Evolutionary conservation across 2,329 filamentous ascomycete genomes (phyloP), one percentile per base, ranked within the genome.

Genomic region (Xenosphaeropsis pyriputrescens): DNA sequence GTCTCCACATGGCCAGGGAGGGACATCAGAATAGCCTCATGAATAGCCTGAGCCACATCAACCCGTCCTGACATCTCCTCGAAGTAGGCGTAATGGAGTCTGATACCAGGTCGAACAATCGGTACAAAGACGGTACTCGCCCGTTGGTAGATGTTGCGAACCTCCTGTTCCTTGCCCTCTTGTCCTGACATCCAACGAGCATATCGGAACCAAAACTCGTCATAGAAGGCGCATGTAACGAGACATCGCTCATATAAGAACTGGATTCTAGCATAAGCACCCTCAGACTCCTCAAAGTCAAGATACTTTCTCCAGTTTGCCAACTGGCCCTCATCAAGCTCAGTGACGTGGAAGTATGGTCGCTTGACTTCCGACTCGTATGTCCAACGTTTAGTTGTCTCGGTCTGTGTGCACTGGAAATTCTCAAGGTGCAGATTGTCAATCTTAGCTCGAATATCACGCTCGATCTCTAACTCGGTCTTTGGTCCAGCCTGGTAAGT

Each of bases 121-220:
- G 89, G 86, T 1, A 93, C 85, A 54, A 81, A 95, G 38, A 93
- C 61, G 36, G 75, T 86, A 46, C 82, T 79, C 8, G 89, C 91
- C 40, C 86, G 77, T 55, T 89, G 77, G 54, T 93, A 96, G 45
- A 96, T 91, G 57, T 85, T 88, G 40, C 91, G 80, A 5, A 89
- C 79, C 53, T 95, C 88, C 55, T 95, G 85, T 34, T 86, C 77
- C 57, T 93, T 94, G 47, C 69, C 76, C 2, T 74, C 62, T 53
- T 93, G 84, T 0, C 75, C 75, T 41, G 72, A 69, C 83, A 95
- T 93, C 91, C 91, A 98, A 31, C 89, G 71, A 13, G 82, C 85
- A 58, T 94, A 98, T n/a, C 91, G 81, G 51, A 93, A 76, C 91
- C 91, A 98, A 58, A 96, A 93, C 54, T 96, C 89, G 36, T 96